A percentile compares a stretch with the other conserved stretches of the same genome.
Conservation (phyloP, 805 yeast species). For the Pichia membranifaciens region DNA sequence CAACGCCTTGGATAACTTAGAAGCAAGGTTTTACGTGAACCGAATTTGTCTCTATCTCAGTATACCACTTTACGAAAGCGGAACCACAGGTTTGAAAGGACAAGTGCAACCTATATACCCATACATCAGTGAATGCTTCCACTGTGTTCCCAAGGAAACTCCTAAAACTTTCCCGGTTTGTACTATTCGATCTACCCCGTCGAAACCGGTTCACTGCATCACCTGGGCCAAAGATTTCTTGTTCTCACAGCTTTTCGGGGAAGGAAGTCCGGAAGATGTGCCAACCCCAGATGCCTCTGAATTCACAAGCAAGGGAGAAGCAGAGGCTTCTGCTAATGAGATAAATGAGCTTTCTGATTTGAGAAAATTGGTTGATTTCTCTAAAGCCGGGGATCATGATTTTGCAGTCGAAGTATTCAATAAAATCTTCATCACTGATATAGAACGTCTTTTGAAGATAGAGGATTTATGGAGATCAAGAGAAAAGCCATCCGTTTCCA, state of each 20-base stretch:
- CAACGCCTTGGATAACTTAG: slow-evolving; percentile 91
- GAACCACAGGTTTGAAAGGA: slow-evolving; percentile 93
- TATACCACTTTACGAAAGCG: slow-evolving; percentile 83
- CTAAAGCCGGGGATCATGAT: slow-evolving; percentile 16
- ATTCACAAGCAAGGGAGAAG: slow-evolving; percentile 58
- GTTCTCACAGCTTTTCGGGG: slow-evolving; percentile 70
- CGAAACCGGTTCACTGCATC: slow-evolving; percentile 91
- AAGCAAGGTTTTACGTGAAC: slow-evolving; percentile 88
- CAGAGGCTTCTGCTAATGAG: slow-evolving; percentile 59
- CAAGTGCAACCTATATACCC: slow-evolving; percentile 91
- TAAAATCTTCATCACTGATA: slow-evolving; percentile 68
- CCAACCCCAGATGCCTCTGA: slow-evolving; percentile 37
- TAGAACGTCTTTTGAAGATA: slow-evolving; percentile 62
- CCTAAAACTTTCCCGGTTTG: slow-evolving; percentile 94
- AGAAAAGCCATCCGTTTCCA: slow-evolving; percentile 45
- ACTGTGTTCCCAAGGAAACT: slow-evolving; percentile 79
- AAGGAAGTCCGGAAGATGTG: slow-evolving; percentile 31
- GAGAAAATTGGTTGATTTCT: slow-evolving; percentile 32
- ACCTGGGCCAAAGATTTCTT: slow-evolving; percentile 96
- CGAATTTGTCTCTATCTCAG: slow-evolving; percentile 67
- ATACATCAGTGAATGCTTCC: slow-evolving; percentile 82
- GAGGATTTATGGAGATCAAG: slow-evolving; percentile 77
- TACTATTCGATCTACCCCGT: slow-evolving; percentile 94
- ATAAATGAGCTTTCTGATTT: slow-evolving; percentile 56
- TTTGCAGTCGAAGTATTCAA: slow-evolving; percentile 42